phyloP scores from a whole-genome alignment of 306 rosid species.

The Acacia confusa region DNA sequence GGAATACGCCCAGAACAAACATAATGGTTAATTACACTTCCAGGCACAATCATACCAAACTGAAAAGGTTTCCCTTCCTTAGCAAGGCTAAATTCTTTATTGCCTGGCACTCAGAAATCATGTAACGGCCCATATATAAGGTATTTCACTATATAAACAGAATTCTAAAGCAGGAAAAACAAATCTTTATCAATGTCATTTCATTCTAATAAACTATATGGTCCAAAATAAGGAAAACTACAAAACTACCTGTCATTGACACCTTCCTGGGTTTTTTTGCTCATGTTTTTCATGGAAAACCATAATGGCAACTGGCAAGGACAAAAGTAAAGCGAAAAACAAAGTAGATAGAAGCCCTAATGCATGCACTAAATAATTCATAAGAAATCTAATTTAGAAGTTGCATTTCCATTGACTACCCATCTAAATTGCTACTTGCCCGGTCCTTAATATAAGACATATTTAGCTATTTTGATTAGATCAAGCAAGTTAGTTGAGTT shows the following conservation, averaged over 20 bases:
- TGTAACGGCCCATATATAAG: slow-evolving; percentile 7
- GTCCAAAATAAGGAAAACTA: slow-evolving; percentile 17
- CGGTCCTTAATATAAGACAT: no score
- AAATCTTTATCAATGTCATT: neutral
- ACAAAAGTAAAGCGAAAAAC: neutral
- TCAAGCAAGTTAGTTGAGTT: no score
- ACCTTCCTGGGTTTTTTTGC: neutral
- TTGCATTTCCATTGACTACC: slow-evolving; percentile 21
- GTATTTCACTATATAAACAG: slow-evolving; percentile 13
- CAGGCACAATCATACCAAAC: slow-evolving; percentile 3
- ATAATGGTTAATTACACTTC: neutral
- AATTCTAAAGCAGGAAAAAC: neutral
- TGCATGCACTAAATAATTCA: slow-evolving; percentile 3
- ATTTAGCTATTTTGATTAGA: no score
- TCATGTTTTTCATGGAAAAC: neutral
- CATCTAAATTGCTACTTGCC: neutral
- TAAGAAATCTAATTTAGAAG: slow-evolving; percentile 13
- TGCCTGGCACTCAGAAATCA: neutral
- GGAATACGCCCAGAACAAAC: slow-evolving; percentile 22
- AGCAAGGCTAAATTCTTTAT: slow-evolving; percentile 20
- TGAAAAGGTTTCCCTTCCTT: slow-evolving; percentile 20
- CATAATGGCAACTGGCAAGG: neutral
- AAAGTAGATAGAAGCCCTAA: slow-evolving; percentile 1
- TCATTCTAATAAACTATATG: neutral
- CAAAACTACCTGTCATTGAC: slow-evolving; percentile 2